phyloP scores from a whole-genome alignment of 176 grass and related monocot species.

The Aegilops sharonensis region DNA sequence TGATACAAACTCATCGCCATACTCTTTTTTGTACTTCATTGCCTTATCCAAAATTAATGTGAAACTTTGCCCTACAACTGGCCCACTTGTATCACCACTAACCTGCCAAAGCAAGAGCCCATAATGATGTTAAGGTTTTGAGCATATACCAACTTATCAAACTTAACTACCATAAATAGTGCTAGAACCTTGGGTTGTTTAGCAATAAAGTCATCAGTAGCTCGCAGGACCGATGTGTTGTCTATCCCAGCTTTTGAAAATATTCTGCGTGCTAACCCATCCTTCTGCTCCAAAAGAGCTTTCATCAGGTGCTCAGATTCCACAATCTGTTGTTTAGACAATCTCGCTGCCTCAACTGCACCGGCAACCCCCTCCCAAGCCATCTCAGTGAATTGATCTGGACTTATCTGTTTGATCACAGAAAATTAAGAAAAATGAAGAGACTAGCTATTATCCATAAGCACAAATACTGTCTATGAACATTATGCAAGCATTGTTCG shows the following conservation, averaged over 20 bases:
- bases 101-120: slow-evolving; percentile 50
- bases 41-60: slow-evolving; percentile 69
- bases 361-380: slow-evolving; percentile 77
- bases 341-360: slow-evolving; percentile 72
- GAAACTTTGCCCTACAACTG: slow-evolving; percentile 72
- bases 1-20: slow-evolving; percentile 84
- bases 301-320: slow-evolving; percentile 95
- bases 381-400: slow-evolving; percentile 78
- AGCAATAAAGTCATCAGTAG: slow-evolving; percentile 78
- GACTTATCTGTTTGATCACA: slow-evolving; percentile 46
- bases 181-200: slow-evolving; percentile 69
- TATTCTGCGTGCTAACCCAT: slow-evolving; percentile 88
- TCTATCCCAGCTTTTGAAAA: slow-evolving; percentile 84
- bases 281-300: slow-evolving; percentile 92
- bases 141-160: neutral
- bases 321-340: slow-evolving; percentile 77
- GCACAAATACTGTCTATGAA: neutral
- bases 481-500: neutral
- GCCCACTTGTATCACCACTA: slow-evolving; percentile 67
- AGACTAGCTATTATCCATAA: neutral
- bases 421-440: neutral
- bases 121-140: slow-evolving; percentile 4
- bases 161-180: neutral
- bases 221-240: slow-evolving; percentile 75
- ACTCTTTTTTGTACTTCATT: slow-evolving; percentile 78